Evolutionary conservation across 2,329 filamentous ascomycete species (phyloP), one percentile per base, ranked within the genome.

Genomic region (Diaporthe australafricana): DNA sequence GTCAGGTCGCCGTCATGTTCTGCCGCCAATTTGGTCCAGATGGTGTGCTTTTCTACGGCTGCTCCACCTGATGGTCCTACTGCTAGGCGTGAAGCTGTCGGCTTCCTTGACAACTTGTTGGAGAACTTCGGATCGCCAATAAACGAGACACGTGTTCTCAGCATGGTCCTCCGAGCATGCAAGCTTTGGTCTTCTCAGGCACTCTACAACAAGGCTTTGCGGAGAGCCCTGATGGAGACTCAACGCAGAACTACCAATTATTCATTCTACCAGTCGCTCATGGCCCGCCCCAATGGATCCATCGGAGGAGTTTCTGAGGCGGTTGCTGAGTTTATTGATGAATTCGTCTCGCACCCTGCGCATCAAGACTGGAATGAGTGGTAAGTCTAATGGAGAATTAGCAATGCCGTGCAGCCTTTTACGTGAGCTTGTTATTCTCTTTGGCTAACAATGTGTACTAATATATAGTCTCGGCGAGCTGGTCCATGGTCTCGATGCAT

Each of bases 121-220:
- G 40, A 62, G 2, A 47, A n/a, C 40, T 45, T n/a, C 25, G 17
- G 56, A n/a, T 14, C 25, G 14, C 14, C 40, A 30, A 62, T 62
- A 16, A 32, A 25, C 5, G 40, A 62, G n/a, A 40, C 20, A 62
- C 17, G 17, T 47, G 3, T 62, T 2, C 56, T 62, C 25, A 45
- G 2, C 17, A 62, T 22, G 25, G 6, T 47, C 2, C 9, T 62
- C 9, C 42, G 25, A 45, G 56, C 56, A 14, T 62, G 35, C 22
- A 45, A 16, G 30, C 25, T 62, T 12, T 62, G 56, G 38, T 45
- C 38, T 9, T 62, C 25, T 11, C 40, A 32, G 16, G 38, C 8
- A 45, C 56, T 62, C 14, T 62, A 62, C 56, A n/a, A 62, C 4
- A 62, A 45, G 38, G 40, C 56, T 17, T 14, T 62, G 40, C 25